A percentile compares a stretch with the other conserved stretches of the same genome.
These are phyloP conservation scores for Hansenula anomala DNA, from an alignment of 1,139 yeast genomes.

Conservation along the genomic window DNA sequence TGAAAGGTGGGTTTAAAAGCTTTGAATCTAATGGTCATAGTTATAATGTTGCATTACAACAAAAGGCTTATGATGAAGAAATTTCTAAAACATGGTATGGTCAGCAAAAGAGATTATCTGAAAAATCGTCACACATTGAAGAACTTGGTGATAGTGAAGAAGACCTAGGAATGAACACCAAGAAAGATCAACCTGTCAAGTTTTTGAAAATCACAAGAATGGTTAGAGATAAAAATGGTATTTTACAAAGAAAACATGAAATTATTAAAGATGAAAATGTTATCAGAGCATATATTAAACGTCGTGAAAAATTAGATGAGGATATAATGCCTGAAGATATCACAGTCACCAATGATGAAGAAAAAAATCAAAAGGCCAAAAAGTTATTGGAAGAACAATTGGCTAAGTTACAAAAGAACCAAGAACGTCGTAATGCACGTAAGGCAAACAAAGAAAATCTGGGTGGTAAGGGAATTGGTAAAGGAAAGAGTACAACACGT, in stretches of 20 bases:
- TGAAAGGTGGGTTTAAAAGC: constrained; percentile 90
- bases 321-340: constrained; percentile 54
- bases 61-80: constrained; percentile 88
- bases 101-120: constrained; percentile 64
- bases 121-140: constrained; percentile 35
- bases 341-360: constrained; percentile 80
- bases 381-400: constrained; percentile 79
- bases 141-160: too few species aligned
- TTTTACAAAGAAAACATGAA: constrained; percentile 77
- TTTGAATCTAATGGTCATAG: constrained; percentile 57
- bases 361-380: constrained; percentile 72
- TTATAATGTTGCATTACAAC: constrained; percentile 82
- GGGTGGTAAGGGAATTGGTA: constrained; percentile 64
- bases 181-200: constrained; percentile 25
- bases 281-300: constrained; percentile 77
- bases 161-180: constrained; percentile 14
- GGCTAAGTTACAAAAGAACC: constrained; percentile 77
- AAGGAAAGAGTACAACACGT: constrained; percentile 75
- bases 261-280: constrained; percentile 79
- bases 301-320: constrained; percentile 74
- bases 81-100: constrained; percentile 87
- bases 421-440: constrained; percentile 55
- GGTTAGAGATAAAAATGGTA: constrained; percentile 80
- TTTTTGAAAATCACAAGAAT: constrained; percentile 75
- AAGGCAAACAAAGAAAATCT: constrained; percentile 39